These are phyloP conservation scores for Podila clonocystis DNA, from an alignment of 192 early-diverging fungal species.

Conservation along the genomic window DNA sequence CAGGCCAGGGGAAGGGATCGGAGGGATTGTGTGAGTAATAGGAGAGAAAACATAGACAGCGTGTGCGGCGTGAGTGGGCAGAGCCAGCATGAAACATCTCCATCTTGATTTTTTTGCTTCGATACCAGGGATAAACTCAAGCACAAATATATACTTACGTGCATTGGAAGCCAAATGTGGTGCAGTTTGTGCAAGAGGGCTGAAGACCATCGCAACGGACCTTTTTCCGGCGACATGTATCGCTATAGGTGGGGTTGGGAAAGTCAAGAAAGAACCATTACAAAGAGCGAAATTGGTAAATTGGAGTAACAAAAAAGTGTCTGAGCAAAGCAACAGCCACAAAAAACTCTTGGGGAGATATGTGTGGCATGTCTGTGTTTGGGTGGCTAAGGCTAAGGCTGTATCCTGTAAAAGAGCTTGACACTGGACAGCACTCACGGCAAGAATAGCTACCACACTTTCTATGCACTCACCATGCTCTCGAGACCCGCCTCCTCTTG, in stretches of 20 bases:
- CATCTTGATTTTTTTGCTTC: neutral
- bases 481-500: slow-evolving; percentile 44
- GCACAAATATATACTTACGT: slow-evolving; percentile 53
- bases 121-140: slow-evolving; percentile 35
- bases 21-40: too few relatives aligned
- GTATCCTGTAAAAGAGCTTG: too few relatives aligned
- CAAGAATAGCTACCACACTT: neutral
- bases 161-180: slow-evolving; percentile 55
- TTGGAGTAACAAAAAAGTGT: slow-evolving; percentile 21
- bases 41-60: too few relatives aligned
- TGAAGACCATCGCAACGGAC: slow-evolving; percentile 57
- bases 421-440: neutral
- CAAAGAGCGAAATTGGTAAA: slow-evolving; percentile 62
- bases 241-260: slow-evolving; percentile 27
- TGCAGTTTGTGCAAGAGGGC: slow-evolving; percentile 55
- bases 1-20: neutral
- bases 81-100: neutral
- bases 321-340: neutral
- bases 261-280: slow-evolving; percentile 37
- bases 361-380: too few relatives aligned
- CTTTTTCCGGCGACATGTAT: slow-evolving; percentile 58
- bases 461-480: slow-evolving; percentile 29
- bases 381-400: too few relatives aligned
- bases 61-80: too few relatives aligned
- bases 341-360: too few relatives aligned